Conservation (phyloP, 2,329 filamentous ascomycete genomes). For the Ophiostoma perfectum region DNA sequence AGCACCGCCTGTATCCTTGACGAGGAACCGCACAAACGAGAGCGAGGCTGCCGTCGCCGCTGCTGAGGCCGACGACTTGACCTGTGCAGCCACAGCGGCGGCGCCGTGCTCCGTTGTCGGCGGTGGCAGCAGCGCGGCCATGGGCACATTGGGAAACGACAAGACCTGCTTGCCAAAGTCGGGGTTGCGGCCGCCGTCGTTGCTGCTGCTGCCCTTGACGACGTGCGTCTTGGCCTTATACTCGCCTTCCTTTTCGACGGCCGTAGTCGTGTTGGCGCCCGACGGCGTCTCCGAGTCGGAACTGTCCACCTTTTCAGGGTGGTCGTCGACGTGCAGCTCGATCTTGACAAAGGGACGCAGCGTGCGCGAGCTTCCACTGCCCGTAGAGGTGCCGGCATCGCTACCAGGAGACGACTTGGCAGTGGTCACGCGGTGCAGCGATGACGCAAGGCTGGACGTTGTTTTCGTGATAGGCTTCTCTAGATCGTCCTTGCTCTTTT, state of each 20-base stretch:
- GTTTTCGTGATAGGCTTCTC: neutral
- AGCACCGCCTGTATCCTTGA: conserved; percentile 69
- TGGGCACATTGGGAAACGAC: conserved; percentile 48
- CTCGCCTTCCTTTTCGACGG: conserved; percentile 49
- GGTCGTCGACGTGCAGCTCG: conserved; percentile 72
- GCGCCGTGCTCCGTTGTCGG: conserved; percentile 8
- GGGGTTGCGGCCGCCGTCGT: conserved; percentile 51
- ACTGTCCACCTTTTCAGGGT: conserved; percentile 7
- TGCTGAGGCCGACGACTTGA: conserved; percentile 28
- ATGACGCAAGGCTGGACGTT: neutral
- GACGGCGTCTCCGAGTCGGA: conserved; percentile 27
- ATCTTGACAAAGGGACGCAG: conserved; percentile 80
- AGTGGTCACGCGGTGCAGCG: neutral
- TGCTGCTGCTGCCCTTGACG: conserved; percentile 28
- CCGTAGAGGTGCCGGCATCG: neutral
- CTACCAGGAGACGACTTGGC: neutral
- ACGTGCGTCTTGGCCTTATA: conserved; percentile 47
- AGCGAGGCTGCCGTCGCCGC: conserved; percentile 60
- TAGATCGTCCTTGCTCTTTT: neutral
- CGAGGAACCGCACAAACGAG: conserved; percentile 73
- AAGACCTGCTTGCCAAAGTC: conserved; percentile 58
- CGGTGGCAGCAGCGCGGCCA: conserved; percentile 31
- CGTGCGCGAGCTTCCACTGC: conserved; percentile 27
- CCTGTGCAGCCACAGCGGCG: neutral
- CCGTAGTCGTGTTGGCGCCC: conserved; percentile 42